Conservation (phyloP, 768 basidiomycete genomes). For the Filobasidium wieringae region DNA sequence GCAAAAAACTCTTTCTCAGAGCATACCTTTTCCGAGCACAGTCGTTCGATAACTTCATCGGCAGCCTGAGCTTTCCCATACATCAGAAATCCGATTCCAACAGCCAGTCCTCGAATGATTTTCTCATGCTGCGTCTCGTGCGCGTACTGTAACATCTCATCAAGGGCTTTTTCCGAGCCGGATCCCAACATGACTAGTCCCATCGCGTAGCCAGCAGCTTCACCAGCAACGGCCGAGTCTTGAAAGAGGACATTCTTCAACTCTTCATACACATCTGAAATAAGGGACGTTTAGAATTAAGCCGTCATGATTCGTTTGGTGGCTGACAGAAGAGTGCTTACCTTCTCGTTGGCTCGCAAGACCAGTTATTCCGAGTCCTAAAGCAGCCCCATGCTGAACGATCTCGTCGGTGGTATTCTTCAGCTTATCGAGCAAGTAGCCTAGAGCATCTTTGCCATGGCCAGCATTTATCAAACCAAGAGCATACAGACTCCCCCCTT, state of each 20-base stretch:
- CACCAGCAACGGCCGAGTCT: slow-evolving; percentile 91
- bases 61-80: slow-evolving; percentile 90
- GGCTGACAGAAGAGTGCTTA: slow-evolving; percentile 16
- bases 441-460: slow-evolving; percentile 61
- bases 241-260: slow-evolving; percentile 77
- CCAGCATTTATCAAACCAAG: slow-evolving; percentile 90
- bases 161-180: slow-evolving; percentile 60
- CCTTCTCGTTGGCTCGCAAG: slow-evolving; percentile 77
- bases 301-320: background rate
- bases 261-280: slow-evolving; percentile 72
- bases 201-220: slow-evolving; percentile 94
- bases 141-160: slow-evolving; percentile 93
- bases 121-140: slow-evolving; percentile 98
- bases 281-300: background rate
- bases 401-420: slow-evolving; percentile 63
- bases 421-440: slow-evolving; percentile 67
- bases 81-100: slow-evolving; percentile 83
- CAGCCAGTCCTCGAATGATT: slow-evolving; percentile 88
- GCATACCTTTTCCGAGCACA: slow-evolving; percentile 75
- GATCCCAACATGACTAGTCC: slow-evolving; percentile 97
- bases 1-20: background rate
- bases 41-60: slow-evolving; percentile 60
- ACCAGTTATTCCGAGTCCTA: slow-evolving; percentile 89
- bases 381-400: slow-evolving; percentile 91
- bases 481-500: slow-evolving; percentile 92